A percentile compares a stretch with the other conserved stretches of the same genome.
phyloP scores from a whole-genome alignment of 768 basidiomycete species.

The Panaeolus papilionaceus region DNA sequence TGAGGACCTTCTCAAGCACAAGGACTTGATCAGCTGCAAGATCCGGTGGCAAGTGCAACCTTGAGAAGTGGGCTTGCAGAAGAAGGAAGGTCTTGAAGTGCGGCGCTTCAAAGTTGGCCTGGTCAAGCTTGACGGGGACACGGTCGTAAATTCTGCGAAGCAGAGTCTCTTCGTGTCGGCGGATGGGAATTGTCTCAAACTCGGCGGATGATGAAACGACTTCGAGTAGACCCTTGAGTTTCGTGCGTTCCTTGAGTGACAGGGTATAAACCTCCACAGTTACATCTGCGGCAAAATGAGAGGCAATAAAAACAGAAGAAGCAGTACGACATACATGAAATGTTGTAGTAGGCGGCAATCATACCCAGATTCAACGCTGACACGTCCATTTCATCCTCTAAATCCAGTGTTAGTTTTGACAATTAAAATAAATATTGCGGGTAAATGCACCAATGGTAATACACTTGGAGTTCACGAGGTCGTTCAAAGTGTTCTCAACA shows the following conservation, averaged over 20 bases:
- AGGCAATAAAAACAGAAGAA: background rate
- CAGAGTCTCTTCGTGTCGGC: slow-evolving; percentile 88
- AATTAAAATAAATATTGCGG: background rate
- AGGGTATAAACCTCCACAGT: slow-evolving; percentile 97
- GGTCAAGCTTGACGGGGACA: slow-evolving; percentile 92
- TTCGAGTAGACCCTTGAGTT: slow-evolving; percentile 95
- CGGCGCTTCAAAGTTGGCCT: slow-evolving; percentile 86
- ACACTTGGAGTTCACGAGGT: slow-evolving; percentile 94
- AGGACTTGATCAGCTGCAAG: slow-evolving; percentile 90
- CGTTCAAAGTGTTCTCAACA: slow-evolving; percentile 91
- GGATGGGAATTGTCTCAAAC: slow-evolving; percentile 94
- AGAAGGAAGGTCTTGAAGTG: slow-evolving; percentile 99
- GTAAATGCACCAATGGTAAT: slow-evolving; percentile 76
- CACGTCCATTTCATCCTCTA: slow-evolving; percentile 94
- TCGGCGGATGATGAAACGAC: slow-evolving; percentile 97
- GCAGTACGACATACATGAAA: slow-evolving; percentile 68
- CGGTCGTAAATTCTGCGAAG: slow-evolving; percentile 94
- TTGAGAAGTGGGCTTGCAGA: slow-evolving; percentile 95
- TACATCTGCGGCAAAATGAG: slow-evolving; percentile 62
- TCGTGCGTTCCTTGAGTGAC: slow-evolving; percentile 95
- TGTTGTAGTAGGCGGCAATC: slow-evolving; percentile 98
- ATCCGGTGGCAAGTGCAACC: slow-evolving; percentile 90
- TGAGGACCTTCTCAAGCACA: slow-evolving; percentile 90
- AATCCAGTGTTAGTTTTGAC: slow-evolving; percentile 12
- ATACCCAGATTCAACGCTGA: slow-evolving; percentile 94